phyloP scores from a whole-genome alignment of 306 rosid species.

The Cicer chorassanicum region DNA sequence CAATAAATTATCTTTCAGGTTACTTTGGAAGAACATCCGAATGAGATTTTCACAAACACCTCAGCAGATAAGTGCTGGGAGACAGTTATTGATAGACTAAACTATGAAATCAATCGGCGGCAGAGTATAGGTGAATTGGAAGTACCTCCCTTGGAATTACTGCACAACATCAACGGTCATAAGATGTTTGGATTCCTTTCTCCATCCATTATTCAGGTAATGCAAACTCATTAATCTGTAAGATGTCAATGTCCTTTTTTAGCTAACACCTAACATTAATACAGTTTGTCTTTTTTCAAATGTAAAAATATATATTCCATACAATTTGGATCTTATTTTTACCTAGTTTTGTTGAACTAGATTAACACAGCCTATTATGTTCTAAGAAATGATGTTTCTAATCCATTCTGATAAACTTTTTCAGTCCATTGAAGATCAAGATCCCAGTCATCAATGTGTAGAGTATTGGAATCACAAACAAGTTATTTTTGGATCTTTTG shows the following conservation, averaged over 20 bases:
- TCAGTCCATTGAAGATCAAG: slow-evolving; percentile 82
- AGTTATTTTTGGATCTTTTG: slow-evolving; percentile 24
- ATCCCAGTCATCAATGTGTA: slow-evolving; percentile 64
- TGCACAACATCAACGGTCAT: slow-evolving; percentile 61
- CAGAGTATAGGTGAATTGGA: slow-evolving; percentile 48
- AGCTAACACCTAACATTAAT: slow-evolving; percentile 12
- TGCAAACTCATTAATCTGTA: slow-evolving; percentile 14
- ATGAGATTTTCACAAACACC: slow-evolving; percentile 54
- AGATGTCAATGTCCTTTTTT: not conserved
- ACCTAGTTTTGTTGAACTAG: slow-evolving; percentile 12
- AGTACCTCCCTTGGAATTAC: slow-evolving; percentile 50
- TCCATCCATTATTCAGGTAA: slow-evolving; percentile 67
- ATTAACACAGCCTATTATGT: slow-evolving; percentile 13
- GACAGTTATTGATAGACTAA: slow-evolving; percentile 58
- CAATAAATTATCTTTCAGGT: slow-evolving; percentile 62
- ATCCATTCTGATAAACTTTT: slow-evolving; percentile 35
- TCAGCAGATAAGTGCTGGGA: slow-evolving; percentile 79
- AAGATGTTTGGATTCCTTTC: slow-evolving; percentile 86
- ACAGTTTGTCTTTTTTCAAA: not conserved
- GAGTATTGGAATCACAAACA: slow-evolving; percentile 75
- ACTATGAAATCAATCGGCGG: slow-evolving; percentile 51
- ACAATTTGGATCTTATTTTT: not conserved
- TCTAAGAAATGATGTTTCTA: slow-evolving; percentile 36
- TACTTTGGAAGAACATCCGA: slow-evolving; percentile 67
- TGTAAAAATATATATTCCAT: not conserved